Percentiles rank a stretch among this genome's conserved stretches.
phyloP scores from a whole-genome alignment of 495 filamentous ascomycete species.

The Aspergillus egyptiacus region DNA sequence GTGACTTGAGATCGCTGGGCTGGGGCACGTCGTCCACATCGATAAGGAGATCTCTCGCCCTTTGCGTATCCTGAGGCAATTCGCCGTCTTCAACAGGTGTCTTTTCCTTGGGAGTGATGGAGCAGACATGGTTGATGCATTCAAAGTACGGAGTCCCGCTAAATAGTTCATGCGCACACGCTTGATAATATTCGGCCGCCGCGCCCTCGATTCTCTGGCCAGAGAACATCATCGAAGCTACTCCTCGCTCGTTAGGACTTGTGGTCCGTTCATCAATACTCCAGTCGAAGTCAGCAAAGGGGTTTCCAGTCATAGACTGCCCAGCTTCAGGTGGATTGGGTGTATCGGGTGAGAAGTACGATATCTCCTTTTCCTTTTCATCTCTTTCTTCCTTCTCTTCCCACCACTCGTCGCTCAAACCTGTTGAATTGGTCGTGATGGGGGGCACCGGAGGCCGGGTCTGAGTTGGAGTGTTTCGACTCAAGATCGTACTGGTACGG shows the following conservation, averaged over 20 bases:
- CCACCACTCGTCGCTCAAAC: slow-evolving; percentile 30
- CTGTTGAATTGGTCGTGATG: slow-evolving; percentile 27
- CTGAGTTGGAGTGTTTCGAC: slow-evolving; percentile 25
- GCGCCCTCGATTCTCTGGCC: slow-evolving; percentile 31
- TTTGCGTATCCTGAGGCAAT: not conserved
- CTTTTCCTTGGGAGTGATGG: slow-evolving; percentile 29
- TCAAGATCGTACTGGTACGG: slow-evolving; percentile 32
- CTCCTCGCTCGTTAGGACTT: not conserved
- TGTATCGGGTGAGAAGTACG: slow-evolving; percentile 35
- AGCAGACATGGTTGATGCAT: slow-evolving; percentile 44
- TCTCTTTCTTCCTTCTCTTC: slow-evolving; percentile 36
- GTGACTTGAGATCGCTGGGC: not conserved
- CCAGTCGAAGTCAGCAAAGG: slow-evolving; percentile 16
- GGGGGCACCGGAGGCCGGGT: slow-evolving; percentile 29
- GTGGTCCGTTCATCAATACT: slow-evolving; percentile 6
- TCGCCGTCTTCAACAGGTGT: slow-evolving; percentile 1
- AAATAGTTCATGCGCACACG: slow-evolving; percentile 46
- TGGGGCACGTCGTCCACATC: slow-evolving; percentile 27
- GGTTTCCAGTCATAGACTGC: slow-evolving; percentile 20
- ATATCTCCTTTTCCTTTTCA: slow-evolving; percentile 29
- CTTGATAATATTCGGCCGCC: slow-evolving; percentile 50
- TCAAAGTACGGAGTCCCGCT: slow-evolving; percentile 46
- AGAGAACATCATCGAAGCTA: slow-evolving; percentile 26
- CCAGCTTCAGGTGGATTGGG: slow-evolving; percentile 24
- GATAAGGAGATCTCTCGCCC: slow-evolving; percentile 22